These are phyloP conservation scores for Picochlorum sp. DNA, from an alignment of 139 green algal genomes.

Conservation along the genomic window DNA sequence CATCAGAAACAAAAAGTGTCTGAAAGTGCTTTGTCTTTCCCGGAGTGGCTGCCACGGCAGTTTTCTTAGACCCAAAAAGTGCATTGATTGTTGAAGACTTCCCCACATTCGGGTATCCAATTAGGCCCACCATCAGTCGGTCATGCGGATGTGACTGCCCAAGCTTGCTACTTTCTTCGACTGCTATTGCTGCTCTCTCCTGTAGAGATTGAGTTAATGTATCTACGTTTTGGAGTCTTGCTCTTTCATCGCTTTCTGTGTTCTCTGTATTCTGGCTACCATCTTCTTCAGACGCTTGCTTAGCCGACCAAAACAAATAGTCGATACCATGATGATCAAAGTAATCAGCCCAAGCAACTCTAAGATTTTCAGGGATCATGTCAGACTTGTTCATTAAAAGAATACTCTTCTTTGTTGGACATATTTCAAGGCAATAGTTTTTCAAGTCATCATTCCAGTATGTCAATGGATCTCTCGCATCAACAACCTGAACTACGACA, in stretches of 20 bases:
- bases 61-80: conserved; percentile 92
- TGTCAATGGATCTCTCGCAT: conserved; percentile 86
- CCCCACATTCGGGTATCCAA: conserved; percentile 98
- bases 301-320: conserved; percentile 77
- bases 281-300: conserved; percentile 31
- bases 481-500: conserved; percentile 91
- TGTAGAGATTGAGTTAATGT: conserved; percentile 30
- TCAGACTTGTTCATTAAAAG: conserved; percentile 98
- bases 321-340: conserved; percentile 54
- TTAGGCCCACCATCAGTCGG: conserved; percentile 69
- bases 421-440: conserved; percentile 53
- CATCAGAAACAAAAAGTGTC: conserved; percentile 73
- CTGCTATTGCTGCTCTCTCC: conserved; percentile 9
- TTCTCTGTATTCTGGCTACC: conserved; percentile 4
- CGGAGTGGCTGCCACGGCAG: conserved; percentile 84
- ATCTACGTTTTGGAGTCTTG: conserved; percentile 31
- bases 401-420: conserved; percentile 54
- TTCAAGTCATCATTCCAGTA: conserved; percentile 83
- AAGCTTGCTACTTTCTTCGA: conserved; percentile 2
- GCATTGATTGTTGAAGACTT: conserved; percentile 91
- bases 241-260: conserved; percentile 14
- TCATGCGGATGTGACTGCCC: conserved; percentile 5
- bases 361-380: conserved; percentile 60
- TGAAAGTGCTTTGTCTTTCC: conserved; percentile 99
- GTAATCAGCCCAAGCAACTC: conserved; percentile 73